Evolutionary conservation across 345 rosid species (phyloP), one percentile per base, ranked within the genome.

Genomic region (Fremontodendron californicum): DNA sequence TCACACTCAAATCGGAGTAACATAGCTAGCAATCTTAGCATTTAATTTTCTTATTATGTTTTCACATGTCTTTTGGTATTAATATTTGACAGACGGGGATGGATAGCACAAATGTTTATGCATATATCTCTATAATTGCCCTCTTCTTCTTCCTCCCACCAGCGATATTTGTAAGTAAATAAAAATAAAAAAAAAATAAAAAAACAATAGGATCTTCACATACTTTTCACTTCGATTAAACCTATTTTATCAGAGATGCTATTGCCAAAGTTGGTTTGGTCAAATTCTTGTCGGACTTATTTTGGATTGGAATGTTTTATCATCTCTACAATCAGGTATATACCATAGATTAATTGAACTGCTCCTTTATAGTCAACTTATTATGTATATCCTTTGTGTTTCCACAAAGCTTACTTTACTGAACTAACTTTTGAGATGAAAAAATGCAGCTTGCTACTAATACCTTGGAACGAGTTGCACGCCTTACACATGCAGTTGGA

Each of bases 221-320:
- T 60, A 57, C 15, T 45, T 21, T 31, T 68, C 67, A 19, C 49
- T 69, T 75, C 57, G 21, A 51, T 75, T 35, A 15, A 77, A 35
- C 3, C 3, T 25, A n/a, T 40, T 60, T 51, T 43, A 66, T 23
- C 84, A 81, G 63, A 54, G 86, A 79, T 80, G 88, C 90, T 37
- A 85, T 85, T 60, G 86, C 90, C 78, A 85, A 81, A 80, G 88
- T 85, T 60, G 88, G 90, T 63, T 52, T 85, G 16, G 10, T 49
- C 75, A 87, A 87, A 46, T 85, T 87, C 74, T 60, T 85, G 70
- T 87, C 85, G 35, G 85, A 85, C 74, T 73, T 87, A 63, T 87
- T 87, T n/a, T 83, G 86, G 88, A 80, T 85, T 9, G 90, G 90
- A 81, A 83, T 85, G 90, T 85, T 87, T 64, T 87, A 87, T 78